Conservation (phyloP, 345 rosid genomes). For the Citrus australasica region DNA sequence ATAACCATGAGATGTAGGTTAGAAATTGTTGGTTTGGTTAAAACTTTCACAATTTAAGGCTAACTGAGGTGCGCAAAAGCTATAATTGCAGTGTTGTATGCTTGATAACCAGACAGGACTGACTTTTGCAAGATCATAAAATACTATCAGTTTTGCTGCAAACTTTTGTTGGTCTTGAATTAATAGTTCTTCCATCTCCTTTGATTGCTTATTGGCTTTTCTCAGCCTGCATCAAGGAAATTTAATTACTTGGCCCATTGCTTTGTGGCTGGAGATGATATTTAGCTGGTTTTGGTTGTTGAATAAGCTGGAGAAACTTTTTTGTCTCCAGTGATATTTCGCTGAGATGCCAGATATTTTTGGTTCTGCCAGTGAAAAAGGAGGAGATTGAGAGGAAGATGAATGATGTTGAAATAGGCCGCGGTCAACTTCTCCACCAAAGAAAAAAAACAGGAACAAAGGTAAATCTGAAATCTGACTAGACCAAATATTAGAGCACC, state of each 20-base stretch:
- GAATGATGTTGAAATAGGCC: neutral
- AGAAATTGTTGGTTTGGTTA: too few relatives aligned
- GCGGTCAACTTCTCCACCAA: neutral
- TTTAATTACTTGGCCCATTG: neutral
- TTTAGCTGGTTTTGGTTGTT: neutral
- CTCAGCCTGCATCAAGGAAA: neutral
- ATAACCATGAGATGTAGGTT: too few relatives aligned
- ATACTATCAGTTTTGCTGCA: too few relatives aligned
- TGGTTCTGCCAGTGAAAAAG: neutral
- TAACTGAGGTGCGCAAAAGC: too few relatives aligned
- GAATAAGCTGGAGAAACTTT: neutral
- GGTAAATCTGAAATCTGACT: neutral
- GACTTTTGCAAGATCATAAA: too few relatives aligned
- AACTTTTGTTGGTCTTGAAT: too few relatives aligned
- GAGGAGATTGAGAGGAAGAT: neutral
- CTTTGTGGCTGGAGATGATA: neutral
- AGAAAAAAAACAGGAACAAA: neutral
- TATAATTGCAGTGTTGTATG: too few relatives aligned
- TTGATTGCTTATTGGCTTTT: neutral
- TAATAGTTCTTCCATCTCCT: neutral
- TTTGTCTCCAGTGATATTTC: neutral
- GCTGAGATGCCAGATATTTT: neutral
- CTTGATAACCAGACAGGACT: too few relatives aligned
- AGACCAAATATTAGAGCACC: neutral
- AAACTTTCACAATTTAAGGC: too few relatives aligned